Evolutionary conservation across 2,329 filamentous ascomycete species (phyloP), one percentile per base, ranked within the genome.

Genomic region (Cylindrodendrum hubeiense): DNA sequence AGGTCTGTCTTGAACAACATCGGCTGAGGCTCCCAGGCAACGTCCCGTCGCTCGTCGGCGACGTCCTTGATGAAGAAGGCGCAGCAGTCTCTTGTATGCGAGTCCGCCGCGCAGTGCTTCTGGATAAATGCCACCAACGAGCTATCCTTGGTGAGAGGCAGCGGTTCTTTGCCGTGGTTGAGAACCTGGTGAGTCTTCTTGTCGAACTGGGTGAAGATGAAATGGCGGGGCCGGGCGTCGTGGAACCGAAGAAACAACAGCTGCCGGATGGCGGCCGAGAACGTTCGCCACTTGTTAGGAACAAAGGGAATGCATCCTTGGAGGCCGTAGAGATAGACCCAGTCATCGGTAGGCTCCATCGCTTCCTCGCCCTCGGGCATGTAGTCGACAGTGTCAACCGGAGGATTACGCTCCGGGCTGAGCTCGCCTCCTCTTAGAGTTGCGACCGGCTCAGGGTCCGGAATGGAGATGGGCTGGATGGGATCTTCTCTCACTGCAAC

Each of bases 221-320:
- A 59, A 1, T 17, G 19, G 3, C 47, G 6, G 10, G 37, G 15
- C 7, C 37, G 37, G 7, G 17, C 15, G 19, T 43, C 28, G 9
- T 9, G n/a, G 30, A 51, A n/a, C 8, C 56, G 61, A 12, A 74
- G 46, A 10, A 67, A 70, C 3, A 79, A 65, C 5, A 79, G 58
- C 13, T 69, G 68, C 12, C 71, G 63, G 5, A 73, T 54, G 5
- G 76, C 77, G 1, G 10, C 22, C 2, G 68, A 37, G 33, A 71
- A 75, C 1, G 74, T 69, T 3, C 39, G 51, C 43, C 63, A 70
- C 24, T 76, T 64, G 22, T 47, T 28, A 4, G 71, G 67, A 15
- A 70, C 47, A 6, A 78, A 71, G 5, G 71, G 69, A 3, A 79
- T 59, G 4, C 55, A 59, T 10, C 78, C 89, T 2, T 77, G 72